A percentile compares a stretch with the other conserved stretches of the same genome.
These are phyloP conservation scores for Mentha longifolia DNA, from an alignment of 257 asterid genomes.

Conservation along the genomic window DNA sequence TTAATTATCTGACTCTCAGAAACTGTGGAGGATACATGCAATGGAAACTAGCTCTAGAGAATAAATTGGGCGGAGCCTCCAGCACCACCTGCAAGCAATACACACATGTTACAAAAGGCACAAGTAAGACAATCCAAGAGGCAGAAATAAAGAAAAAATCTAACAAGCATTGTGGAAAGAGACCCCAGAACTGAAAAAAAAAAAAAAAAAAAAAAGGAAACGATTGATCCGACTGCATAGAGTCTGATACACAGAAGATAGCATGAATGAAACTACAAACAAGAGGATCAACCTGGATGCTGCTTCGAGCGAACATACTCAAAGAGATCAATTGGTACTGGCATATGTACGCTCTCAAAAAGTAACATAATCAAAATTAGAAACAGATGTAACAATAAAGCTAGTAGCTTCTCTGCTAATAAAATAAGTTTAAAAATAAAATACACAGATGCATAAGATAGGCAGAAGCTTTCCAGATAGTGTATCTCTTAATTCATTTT, in stretches of 20 bases:
- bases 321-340: background rate
- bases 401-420: background rate
- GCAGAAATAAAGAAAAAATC: background rate
- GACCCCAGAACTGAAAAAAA: background rate
- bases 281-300: background rate
- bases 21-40: slow-evolving; percentile 32
- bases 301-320: background rate
- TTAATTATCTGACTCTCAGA: slow-evolving; percentile 47
- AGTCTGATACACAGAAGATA: background rate
- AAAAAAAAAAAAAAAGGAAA: too few species aligned
- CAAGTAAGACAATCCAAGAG: background rate
- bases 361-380: background rate
- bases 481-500: too few species aligned
- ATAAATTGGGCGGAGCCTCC: background rate
- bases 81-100: background rate
- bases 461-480: too few species aligned
- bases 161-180: background rate
- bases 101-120: background rate
- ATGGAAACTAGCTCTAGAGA: background rate
- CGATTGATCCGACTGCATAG: background rate
- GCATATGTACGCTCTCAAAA: background rate
- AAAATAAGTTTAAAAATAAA: too few species aligned
- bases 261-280: background rate
- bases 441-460: background rate
- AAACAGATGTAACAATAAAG: background rate